Base-by-base conservation (phyloP, 176 grass and related monocot genomes). In the Aegilops tauschii region DNA sequence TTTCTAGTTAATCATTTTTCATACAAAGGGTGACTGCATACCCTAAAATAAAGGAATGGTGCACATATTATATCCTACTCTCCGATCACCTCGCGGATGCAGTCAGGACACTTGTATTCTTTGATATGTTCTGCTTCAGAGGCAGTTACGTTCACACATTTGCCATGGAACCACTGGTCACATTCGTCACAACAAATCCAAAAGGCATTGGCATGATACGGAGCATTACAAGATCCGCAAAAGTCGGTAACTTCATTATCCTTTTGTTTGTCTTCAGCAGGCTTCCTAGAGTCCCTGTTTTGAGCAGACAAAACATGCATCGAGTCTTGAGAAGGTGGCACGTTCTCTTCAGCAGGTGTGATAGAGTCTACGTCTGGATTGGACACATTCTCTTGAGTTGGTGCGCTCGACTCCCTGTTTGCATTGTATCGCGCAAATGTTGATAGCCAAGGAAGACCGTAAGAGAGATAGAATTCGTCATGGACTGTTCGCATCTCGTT, bases 141-240 rank as follows among this genome's bases (percentile, higher is more conserved):
- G 42, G 72, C 72, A 29, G 7, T 75, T 50, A 75, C 17, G n/a
- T 75, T 75, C 42, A 75, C 72, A 49, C 42, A 75, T 45, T 75
- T 75, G 5, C 72, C 72, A 49, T 50, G 72, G 42, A 75, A 75
- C 72, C 72, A 75, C 25, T 27, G 25, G 8, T 75, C 13, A 75
- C 72, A 75, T 13, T 14, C 5, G 72, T 75, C 72, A 30, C 72
- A 75, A 1, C 72, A 4, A 3, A 75, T 75, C 72, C 42, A 45
- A 29, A 75, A 75, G 23, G 25, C 72, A 50, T 75, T 49, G 42
- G 72, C 72, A 75, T 75, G 72, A 44, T 75, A 75, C 17, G 3
- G 72, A 75, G 6, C 23, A 75, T 25, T 9, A 50, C 72, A 75
- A 28, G 6, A 14, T 29, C 12, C 72, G 14, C 72, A 75, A 18